These are phyloP conservation scores for Acanthamoeba castellanii DNA, from an alignment of 208 protist genomes.

Conservation along the genomic window DNA sequence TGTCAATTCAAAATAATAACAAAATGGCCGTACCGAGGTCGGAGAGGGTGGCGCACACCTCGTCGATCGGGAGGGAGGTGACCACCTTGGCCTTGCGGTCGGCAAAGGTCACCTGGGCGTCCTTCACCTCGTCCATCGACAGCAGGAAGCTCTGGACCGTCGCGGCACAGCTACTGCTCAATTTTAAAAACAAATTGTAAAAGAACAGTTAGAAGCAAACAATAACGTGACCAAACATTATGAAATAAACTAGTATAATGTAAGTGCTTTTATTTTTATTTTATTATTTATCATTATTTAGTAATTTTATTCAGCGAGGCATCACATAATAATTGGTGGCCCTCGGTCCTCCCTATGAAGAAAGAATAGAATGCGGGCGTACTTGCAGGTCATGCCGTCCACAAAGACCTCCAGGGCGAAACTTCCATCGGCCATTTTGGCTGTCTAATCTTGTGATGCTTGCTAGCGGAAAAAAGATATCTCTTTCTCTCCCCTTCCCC, in stretches of 20 bases:
- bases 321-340: background rate
- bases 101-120: constrained; percentile 17
- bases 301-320: background rate
- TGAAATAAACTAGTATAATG: background rate
- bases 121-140: constrained; percentile 10
- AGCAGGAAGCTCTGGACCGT: constrained; percentile 25
- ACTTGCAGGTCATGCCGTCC: constrained; percentile 36
- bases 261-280: background rate
- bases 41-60: constrained; percentile 23
- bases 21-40: background rate
- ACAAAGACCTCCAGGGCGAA: background rate
- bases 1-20: too few species aligned
- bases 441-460: background rate
- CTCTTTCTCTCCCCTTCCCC: too few species aligned
- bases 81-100: constrained; percentile 13
- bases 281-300: background rate
- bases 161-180: constrained; percentile 19
- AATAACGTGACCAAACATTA: background rate
- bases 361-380: background rate
- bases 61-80: background rate
- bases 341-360: too few species aligned
- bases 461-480: too few species aligned
- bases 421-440: background rate
- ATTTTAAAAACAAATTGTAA: background rate
- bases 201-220: background rate